Evolutionary conservation across 768 basidiomycete genomes (phyloP).

Genomic region (Russula compacta): DNA sequence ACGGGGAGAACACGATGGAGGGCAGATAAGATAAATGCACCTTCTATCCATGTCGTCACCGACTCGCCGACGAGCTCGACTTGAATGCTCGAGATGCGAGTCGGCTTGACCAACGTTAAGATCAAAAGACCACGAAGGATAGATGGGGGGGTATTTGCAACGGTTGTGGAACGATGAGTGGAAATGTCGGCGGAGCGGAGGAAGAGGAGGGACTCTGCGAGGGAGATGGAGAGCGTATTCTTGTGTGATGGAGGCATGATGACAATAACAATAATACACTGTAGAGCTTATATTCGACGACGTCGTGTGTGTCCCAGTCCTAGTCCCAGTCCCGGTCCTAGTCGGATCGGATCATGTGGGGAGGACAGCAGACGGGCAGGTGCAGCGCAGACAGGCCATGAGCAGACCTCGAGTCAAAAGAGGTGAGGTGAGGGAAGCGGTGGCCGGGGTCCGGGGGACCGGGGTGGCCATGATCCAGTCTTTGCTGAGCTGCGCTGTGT

Average conservation of each 20-base stretch:
- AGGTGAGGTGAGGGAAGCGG: too few relatives aligned
- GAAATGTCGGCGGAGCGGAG: constrained; percentile 34
- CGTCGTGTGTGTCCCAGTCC: neutral
- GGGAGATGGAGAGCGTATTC: constrained; percentile 33
- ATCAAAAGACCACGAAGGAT: constrained; percentile 59
- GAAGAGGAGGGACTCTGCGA: constrained; percentile 49
- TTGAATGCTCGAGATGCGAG: constrained; percentile 78
- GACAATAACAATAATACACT: too few relatives aligned
- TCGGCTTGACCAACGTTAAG: constrained; percentile 62
- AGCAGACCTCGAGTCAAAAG: too few relatives aligned
- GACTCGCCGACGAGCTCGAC: constrained; percentile 68
- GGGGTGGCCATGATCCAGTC: too few relatives aligned
- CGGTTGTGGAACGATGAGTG: constrained; percentile 25
- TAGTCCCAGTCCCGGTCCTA: neutral
- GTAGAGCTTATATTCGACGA: neutral
- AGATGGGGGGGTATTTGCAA: constrained; percentile 38
- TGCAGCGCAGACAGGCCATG: too few relatives aligned
- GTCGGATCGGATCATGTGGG: neutral
- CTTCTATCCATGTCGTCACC: constrained; percentile 77
- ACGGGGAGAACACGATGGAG: constrained; percentile 2
- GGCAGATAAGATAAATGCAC: constrained; percentile 33
- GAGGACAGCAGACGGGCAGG: too few relatives aligned
- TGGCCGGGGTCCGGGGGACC: too few relatives aligned
- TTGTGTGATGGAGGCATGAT: constrained; percentile 9
- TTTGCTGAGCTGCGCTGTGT: neutral